Evolutionary conservation across 768 basidiomycete genomes (phyloP).

Genomic region (Suillus clintonianus): DNA sequence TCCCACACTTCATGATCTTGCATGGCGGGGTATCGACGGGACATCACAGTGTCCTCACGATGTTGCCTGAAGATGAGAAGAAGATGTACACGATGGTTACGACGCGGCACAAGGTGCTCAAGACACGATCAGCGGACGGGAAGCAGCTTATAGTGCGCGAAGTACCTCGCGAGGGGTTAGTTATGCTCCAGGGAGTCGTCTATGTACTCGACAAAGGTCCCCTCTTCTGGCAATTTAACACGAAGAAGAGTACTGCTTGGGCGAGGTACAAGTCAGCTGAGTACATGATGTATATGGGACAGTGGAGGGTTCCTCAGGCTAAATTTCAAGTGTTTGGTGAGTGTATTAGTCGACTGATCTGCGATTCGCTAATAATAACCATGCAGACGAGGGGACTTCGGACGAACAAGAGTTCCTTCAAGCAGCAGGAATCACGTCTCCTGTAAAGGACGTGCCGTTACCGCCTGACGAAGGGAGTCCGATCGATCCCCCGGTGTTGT

Average conservation of each 20-base stretch:
- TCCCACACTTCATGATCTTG: constrained; percentile 46
- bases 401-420: constrained; percentile 50
- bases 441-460: constrained; percentile 16
- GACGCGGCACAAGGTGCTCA: constrained; percentile 16
- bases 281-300: constrained; percentile 50
- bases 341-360: constrained; percentile 10
- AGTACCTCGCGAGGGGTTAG: constrained; percentile 45
- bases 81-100: constrained; percentile 54
- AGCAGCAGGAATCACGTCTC: constrained; percentile 41
- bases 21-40: constrained; percentile 53
- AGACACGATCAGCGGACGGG: constrained; percentile 8
- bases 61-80: constrained; percentile 44
- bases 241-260: constrained; percentile 52
- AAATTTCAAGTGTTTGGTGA: constrained; percentile 52
- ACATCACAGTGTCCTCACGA: constrained; percentile 49
- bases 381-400: constrained; percentile 51
- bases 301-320: constrained; percentile 41
- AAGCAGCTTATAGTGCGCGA: constrained; percentile 47
- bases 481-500: constrained; percentile 28
- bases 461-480: constrained; percentile 8
- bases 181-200: constrained; percentile 54
- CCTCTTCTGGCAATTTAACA: constrained; percentile 57
- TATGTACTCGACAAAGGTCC: constrained; percentile 62
- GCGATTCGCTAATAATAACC: background rate
- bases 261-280: constrained; percentile 65